Evolutionary conservation across 2,329 filamentous ascomycete genomes (phyloP).

Genomic region (Fusarium penzigii): DNA sequence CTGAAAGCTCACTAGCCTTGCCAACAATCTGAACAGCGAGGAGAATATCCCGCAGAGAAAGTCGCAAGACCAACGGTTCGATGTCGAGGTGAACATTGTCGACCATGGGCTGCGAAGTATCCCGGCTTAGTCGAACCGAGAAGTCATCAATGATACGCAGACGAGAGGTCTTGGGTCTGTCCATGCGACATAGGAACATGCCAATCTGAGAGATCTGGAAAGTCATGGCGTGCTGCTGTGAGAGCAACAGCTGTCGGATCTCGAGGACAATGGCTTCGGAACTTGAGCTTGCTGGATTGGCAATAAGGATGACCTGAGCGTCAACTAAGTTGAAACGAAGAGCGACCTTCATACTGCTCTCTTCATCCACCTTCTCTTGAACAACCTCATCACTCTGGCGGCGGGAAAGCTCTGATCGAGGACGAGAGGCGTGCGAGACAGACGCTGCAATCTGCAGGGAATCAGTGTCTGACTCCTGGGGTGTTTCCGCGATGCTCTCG

Average conservation of each 20-base stretch:
- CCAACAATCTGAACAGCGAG: slow-evolving; percentile 90
- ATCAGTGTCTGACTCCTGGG: slow-evolving; percentile 60
- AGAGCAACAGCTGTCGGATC: slow-evolving; percentile 89
- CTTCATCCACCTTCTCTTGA: slow-evolving; percentile 21
- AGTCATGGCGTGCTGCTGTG: slow-evolving; percentile 90
- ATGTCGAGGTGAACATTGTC: slow-evolving; percentile 85
- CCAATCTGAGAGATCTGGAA: slow-evolving; percentile 92
- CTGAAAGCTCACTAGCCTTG: slow-evolving; percentile 85
- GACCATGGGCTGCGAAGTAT: slow-evolving; percentile 61
- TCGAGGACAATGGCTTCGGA: slow-evolving; percentile 96
- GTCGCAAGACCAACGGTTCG: slow-evolving; percentile 84
- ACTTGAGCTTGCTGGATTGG: slow-evolving; percentile 84
- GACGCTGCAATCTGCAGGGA: slow-evolving; percentile 53
- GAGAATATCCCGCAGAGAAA: slow-evolving; percentile 92
- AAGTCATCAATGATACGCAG: slow-evolving; percentile 96
- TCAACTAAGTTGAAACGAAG: slow-evolving; percentile 95
- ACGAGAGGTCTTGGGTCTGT: slow-evolving; percentile 87
- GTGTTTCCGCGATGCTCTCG: slow-evolving; percentile 56
- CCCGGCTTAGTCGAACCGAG: slow-evolving; percentile 85
- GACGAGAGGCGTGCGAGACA: slow-evolving; percentile 35
- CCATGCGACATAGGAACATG: slow-evolving; percentile 99
- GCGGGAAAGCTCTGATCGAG: slow-evolving; percentile 30
- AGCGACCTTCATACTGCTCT: slow-evolving; percentile 67
- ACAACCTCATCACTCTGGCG: slow-evolving; percentile 23
- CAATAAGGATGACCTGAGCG: slow-evolving; percentile 93